phyloP scores from a whole-genome alignment of 2,329 filamentous ascomycete genomes.

The Fusarium papillatum region DNA sequence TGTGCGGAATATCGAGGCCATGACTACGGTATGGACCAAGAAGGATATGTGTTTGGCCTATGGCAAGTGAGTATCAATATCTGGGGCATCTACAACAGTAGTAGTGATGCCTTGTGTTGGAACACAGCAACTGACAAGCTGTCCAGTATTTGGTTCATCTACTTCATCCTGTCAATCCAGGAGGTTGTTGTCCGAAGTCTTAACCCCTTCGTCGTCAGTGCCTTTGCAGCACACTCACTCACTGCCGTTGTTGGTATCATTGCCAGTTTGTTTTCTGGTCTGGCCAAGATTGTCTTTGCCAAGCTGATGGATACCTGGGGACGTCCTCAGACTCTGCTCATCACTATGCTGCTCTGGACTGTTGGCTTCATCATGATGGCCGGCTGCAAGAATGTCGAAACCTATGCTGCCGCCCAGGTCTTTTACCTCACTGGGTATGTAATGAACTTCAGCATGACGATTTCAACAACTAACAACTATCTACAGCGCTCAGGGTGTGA shows the following conservation, averaged over 20 bases:
- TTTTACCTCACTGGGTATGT: conserved; percentile 5
- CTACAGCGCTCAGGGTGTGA: conserved; percentile 54
- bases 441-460: neutral
- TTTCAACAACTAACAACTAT: neutral
- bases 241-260: conserved; percentile 64
- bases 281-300: conserved; percentile 71
- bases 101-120: neutral
- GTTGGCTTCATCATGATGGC: conserved; percentile 62
- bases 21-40: conserved; percentile 54
- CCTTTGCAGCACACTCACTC: conserved; percentile 62
- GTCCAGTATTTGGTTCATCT: conserved; percentile 56
- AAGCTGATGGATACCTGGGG: conserved; percentile 75
- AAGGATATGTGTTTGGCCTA: conserved; percentile 61
- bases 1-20: conserved; percentile 63
- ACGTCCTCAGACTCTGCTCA: conserved; percentile 68
- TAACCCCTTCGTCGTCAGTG: conserved; percentile 58
- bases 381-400: conserved; percentile 3
- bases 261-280: conserved; percentile 63
- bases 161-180: conserved; percentile 59
- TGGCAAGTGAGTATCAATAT: conserved; percentile 51
- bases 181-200: conserved; percentile 52
- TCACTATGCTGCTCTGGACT: conserved; percentile 63
- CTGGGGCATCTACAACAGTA: neutral
- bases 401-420: conserved; percentile 7
- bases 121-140: neutral